A percentile compares a stretch with the other conserved stretches of the same genome.
Conservation (phyloP, 2,329 filamentous ascomycete species). For the Diaporthe citriasiana region DNA sequence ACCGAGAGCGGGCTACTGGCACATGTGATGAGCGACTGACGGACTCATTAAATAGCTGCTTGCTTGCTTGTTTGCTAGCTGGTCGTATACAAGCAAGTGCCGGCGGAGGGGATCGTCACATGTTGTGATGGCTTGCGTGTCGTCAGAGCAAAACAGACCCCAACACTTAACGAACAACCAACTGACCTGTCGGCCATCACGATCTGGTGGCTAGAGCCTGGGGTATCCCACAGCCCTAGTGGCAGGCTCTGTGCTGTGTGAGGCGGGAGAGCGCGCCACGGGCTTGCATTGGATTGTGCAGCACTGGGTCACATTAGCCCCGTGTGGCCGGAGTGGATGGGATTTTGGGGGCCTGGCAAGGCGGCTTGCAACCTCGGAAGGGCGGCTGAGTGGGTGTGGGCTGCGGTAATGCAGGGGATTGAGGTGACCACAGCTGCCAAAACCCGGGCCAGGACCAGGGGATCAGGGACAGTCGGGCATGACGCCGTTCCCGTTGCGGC, state of each 20-base stretch:
- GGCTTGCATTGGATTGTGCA: background rate
- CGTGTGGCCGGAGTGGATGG: background rate
- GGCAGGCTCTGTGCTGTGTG: background rate
- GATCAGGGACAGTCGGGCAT: conserved; percentile 13
- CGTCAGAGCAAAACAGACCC: background rate
- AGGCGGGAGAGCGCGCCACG: conserved; percentile 8
- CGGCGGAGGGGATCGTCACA: background rate
- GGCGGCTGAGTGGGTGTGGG: conserved; percentile 2
- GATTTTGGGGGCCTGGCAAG: conserved; percentile 3
- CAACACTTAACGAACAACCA: background rate
- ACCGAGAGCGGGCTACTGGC: background rate
- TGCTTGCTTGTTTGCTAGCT: conserved; percentile 7
- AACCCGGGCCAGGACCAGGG: conserved; percentile 17
- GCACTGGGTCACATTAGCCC: conserved; percentile 4
- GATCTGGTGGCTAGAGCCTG: background rate
- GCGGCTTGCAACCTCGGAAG: conserved; percentile 24
- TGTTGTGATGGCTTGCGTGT: conserved; percentile 9
- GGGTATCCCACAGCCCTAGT: conserved; percentile 3
- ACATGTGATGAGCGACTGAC: conserved; percentile 8
- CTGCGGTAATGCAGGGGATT: conserved; percentile 24
- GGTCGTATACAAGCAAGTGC: conserved; percentile 7
- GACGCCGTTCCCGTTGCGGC: conserved; percentile 24
- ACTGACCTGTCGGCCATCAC: background rate
- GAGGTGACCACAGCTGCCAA: background rate
- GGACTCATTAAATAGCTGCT: background rate